These are phyloP conservation scores for Xerocomus nothofagi DNA, from an alignment of 1,284 basidiomycete genomes.

Conservation along the genomic window DNA sequence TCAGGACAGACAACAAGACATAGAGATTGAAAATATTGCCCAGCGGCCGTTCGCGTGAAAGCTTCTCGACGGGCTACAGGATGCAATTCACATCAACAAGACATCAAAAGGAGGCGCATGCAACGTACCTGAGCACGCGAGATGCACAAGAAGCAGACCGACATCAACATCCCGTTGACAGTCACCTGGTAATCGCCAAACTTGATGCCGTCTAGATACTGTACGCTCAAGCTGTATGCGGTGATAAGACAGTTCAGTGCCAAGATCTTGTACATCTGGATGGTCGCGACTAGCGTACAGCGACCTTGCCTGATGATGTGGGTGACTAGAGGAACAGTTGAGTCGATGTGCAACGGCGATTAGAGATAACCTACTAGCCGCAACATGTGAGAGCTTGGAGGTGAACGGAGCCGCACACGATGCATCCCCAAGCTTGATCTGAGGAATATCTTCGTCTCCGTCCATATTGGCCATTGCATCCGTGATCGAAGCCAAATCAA, in stretches of 20 bases:
- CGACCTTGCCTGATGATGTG: slow-evolving; percentile 96
- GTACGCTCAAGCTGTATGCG: slow-evolving; percentile 92
- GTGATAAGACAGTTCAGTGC: slow-evolving; percentile 96
- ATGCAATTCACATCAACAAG: slow-evolving; percentile 9
- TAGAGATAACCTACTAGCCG: slow-evolving; percentile 67
- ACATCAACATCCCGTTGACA: slow-evolving; percentile 94
- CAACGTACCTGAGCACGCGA: slow-evolving; percentile 86
- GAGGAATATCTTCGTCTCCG: slow-evolving; percentile 88
- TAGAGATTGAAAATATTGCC: slow-evolving; percentile 97
- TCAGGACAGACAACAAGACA: slow-evolving; percentile 83
- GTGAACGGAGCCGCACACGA: slow-evolving; percentile 97
- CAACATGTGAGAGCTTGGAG: slow-evolving; percentile 90
- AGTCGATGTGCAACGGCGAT: slow-evolving; percentile 5
- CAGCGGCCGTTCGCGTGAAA: slow-evolving; percentile 87
- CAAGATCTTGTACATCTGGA: slow-evolving; percentile 99
- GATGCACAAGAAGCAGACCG: slow-evolving; percentile 95
- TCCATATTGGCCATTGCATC: slow-evolving; percentile 91
- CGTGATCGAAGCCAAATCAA: slow-evolving; percentile 85
- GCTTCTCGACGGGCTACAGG: slow-evolving; percentile 81
- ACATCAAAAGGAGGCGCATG: not conserved
- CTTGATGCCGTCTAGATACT: slow-evolving; percentile 96
- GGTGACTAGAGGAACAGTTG: slow-evolving; percentile 56
- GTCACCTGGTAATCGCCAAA: slow-evolving; percentile 97
- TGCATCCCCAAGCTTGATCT: slow-evolving; percentile 96
- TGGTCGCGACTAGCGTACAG: slow-evolving; percentile 94